These are phyloP conservation scores for Cenchrus americanus DNA, from an alignment of 176 grass and related monocot genomes.

Conservation along the genomic window DNA sequence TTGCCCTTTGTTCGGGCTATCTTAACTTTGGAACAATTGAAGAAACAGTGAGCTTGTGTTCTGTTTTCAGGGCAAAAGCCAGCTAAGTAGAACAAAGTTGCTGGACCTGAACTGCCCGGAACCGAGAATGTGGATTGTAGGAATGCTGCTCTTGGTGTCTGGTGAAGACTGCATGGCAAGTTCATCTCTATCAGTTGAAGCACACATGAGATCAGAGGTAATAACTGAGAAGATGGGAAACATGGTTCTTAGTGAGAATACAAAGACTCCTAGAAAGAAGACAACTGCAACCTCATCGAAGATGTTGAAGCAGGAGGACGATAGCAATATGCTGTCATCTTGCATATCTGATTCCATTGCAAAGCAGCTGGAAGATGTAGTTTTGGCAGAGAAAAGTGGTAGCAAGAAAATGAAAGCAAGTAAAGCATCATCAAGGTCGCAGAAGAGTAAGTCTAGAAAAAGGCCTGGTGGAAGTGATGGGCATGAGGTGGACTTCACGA, in stretches of 20 bases:
- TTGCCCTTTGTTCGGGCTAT: conserved; percentile 50
- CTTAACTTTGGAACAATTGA: conserved; percentile 58
- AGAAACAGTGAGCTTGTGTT: conserved; percentile 68
- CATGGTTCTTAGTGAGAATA: conserved; percentile 44
- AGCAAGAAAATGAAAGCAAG: conserved; percentile 55
- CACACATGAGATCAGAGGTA: conserved; percentile 49
- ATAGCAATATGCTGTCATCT: conserved; percentile 37
- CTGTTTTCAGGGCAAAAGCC: conserved; percentile 61
- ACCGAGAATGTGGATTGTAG: conserved; percentile 31
- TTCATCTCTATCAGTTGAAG: conserved; percentile 47
- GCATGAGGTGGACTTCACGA: conserved; percentile 43
- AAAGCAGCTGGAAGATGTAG: conserved; percentile 63
- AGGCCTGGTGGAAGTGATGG: conserved; percentile 32
- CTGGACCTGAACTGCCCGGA: conserved; percentile 9
- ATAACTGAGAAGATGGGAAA: conserved; percentile 60
- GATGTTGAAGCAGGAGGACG: conserved; percentile 44
- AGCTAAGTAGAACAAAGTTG: conserved; percentile 40
- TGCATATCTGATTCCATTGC: conserved; percentile 78
- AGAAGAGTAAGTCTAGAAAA: conserved; percentile 52
- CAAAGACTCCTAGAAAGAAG: conserved; percentile 35
- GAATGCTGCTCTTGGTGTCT: conserved; percentile 31
- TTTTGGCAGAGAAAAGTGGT: conserved; percentile 53
- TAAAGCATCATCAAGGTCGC: conserved; percentile 47
- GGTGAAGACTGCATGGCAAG: conserved; percentile 24
- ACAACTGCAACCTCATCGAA: conserved; percentile 43